These are phyloP conservation scores for Pholiota adiposa DNA, from an alignment of 1,284 basidiomycete species.

Conservation along the genomic window DNA sequence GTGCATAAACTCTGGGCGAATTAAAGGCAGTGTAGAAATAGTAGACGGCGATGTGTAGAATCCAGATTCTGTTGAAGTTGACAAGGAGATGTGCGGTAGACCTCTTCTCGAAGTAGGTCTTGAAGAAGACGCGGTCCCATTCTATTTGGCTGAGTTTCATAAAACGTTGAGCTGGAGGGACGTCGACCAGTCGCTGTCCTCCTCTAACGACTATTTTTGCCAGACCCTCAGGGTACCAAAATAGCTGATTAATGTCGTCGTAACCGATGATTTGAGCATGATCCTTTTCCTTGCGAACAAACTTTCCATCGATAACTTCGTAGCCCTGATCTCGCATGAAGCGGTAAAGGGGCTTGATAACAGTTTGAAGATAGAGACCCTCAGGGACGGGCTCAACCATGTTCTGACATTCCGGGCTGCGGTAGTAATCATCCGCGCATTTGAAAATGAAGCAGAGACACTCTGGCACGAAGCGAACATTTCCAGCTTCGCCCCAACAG, in stretches of 20 bases:
- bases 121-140: conserved; percentile 94
- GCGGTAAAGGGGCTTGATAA: conserved; percentile 94
- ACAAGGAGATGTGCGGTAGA: conserved; percentile 91
- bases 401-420: conserved; percentile 97
- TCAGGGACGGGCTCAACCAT: conserved; percentile 93
- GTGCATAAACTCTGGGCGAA: conserved; percentile 91
- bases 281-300: conserved; percentile 92
- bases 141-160: conserved; percentile 90
- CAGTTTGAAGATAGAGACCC: conserved; percentile 89
- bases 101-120: conserved; percentile 95
- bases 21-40: conserved; percentile 98
- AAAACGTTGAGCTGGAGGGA: conserved; percentile 89
- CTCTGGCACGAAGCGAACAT: conserved; percentile 96
- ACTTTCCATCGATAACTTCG: conserved; percentile 95
- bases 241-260: conserved; percentile 99
- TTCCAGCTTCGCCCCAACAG: conserved; percentile 98
- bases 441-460: conserved; percentile 99
- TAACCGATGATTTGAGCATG: conserved; percentile 98
- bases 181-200: conserved; percentile 89
- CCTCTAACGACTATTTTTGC: conserved; percentile 90
- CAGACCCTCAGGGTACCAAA: conserved; percentile 99
- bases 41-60: conserved; percentile 88
- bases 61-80: conserved; percentile 98
- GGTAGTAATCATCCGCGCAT: conserved; percentile 99
- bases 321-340: conserved; percentile 99